Base-by-base conservation (phyloP, 306 rosid genomes). In the Prunus fruticosa region DNA sequence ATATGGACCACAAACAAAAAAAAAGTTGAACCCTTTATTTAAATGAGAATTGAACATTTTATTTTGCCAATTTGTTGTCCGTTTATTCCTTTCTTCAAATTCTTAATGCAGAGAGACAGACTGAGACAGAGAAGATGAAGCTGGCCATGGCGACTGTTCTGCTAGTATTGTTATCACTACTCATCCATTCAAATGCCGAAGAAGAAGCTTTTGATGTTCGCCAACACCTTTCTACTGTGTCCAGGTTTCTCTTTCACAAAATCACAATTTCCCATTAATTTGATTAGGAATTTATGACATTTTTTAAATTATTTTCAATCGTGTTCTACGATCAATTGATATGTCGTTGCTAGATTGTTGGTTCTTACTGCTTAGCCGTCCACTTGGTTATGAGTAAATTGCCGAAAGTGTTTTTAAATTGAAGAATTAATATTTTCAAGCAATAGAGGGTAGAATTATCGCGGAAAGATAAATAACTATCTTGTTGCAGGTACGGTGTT, bases 141-240 rank as follows among this genome's bases (percentile, higher is more conserved):
- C 38, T 19, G 27, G 72, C 60, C 27, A 49, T 75, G 66, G 41
- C 66, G 63, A 56, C 75, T 56, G 4, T 77, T 54, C 61, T 84
- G 70, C 71, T 85, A 6, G 0, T 83, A 0, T 60, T 84, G 49
- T 75, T 85, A 6, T 84, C 76, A 1, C 8, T 67, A 0, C 67
- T 86, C 13, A 60, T 51, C 52, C 11, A 18, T 73, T 89, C 86
- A 4, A 62, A 62, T 66, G 87, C 88, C 6, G 85, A 79, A 61
- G 84, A 87, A 64, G 84, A 81, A 67, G 46, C 82, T 72, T 95
- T 95, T 47, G 91, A 84, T 75, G 93, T 92, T 72, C 86, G 90
- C 67, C 69, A 84, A 38, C 96, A 89, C 71, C 90, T 95, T 18
- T 92, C 97, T 10, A 89, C 96, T 5, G 93, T 84, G 15, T 71